Conservation (phyloP, 441 rosid species). For the Populus hybrid region DNA sequence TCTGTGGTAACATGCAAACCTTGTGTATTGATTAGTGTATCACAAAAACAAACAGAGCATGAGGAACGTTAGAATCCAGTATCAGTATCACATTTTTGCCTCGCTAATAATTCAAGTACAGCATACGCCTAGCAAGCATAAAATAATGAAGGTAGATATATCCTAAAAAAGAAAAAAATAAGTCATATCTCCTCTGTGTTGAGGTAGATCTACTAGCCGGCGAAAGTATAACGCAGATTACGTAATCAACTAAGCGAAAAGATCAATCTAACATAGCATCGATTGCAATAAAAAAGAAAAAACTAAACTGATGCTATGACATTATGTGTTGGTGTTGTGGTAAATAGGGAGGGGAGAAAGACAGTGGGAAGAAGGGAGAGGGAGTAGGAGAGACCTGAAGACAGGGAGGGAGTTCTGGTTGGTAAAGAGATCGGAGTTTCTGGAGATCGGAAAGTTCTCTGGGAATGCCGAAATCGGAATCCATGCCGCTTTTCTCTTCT, state of each 20-base stretch:
- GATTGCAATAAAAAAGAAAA: not conserved
- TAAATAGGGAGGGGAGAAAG: not conserved
- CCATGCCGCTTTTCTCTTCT: conserved; percentile 39
- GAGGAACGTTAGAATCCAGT: not conserved
- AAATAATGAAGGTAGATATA: not conserved
- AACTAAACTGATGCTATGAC: not conserved
- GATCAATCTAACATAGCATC: not conserved
- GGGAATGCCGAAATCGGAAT: conserved; percentile 94
- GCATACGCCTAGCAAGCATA: not conserved
- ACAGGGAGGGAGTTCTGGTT: conserved; percentile 90
- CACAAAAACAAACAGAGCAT: not conserved
- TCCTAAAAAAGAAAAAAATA: too few species aligned
- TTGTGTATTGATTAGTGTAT: not conserved
- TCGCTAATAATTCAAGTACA: not conserved
- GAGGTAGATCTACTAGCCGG: not conserved
- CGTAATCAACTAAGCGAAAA: not conserved
- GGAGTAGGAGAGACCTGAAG: conserved; percentile 56
- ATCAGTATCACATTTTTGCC: not conserved
- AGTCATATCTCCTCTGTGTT: not conserved
- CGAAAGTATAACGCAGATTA: not conserved
- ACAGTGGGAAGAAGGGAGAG: not conserved
- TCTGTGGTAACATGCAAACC: not conserved
- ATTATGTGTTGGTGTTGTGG: not conserved
- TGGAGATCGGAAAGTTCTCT: conserved; percentile 94
- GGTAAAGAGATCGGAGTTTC: conserved; percentile 74